Conservation (phyloP, 2,329 filamentous ascomycete species). For the Septoria linicola region DNA sequence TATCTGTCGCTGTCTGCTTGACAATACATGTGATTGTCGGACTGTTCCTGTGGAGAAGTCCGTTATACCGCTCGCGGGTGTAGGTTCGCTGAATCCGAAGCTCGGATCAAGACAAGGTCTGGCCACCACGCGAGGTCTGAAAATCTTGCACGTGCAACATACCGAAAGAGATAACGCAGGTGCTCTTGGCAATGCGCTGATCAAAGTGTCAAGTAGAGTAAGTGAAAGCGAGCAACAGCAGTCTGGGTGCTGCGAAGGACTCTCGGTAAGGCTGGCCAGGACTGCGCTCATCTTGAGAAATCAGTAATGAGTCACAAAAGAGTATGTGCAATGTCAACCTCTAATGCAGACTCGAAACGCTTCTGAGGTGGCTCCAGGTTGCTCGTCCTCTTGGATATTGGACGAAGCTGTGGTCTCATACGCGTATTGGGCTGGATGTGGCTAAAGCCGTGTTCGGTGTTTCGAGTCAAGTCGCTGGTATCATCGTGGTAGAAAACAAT, state of each 20-base stretch:
- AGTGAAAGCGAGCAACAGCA: constrained; percentile 27
- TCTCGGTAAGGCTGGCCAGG: constrained; percentile 9
- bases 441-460: too few species aligned
- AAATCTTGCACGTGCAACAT: constrained; percentile 4
- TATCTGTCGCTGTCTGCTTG: background rate
- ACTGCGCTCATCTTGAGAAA: background rate
- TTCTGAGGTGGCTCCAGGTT: background rate
- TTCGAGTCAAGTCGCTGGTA: too few species aligned
- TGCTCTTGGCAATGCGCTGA: constrained; percentile 11
- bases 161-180: constrained; percentile 30
- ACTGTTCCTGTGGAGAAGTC: background rate
- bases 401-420: background rate
- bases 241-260: constrained; percentile 14
- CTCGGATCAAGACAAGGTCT: background rate
- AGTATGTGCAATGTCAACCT: background rate
- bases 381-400: background rate
- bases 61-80: background rate
- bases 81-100: background rate
- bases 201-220: constrained; percentile 21
- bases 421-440: background rate
- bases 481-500: too few species aligned
- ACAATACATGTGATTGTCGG: background rate
- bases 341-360: constrained; percentile 9
- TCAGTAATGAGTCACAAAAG: constrained; percentile 21
- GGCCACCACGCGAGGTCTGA: background rate